Base-by-base conservation (phyloP, 306 rosid genomes). In the Cicer pinnatifidum region DNA sequence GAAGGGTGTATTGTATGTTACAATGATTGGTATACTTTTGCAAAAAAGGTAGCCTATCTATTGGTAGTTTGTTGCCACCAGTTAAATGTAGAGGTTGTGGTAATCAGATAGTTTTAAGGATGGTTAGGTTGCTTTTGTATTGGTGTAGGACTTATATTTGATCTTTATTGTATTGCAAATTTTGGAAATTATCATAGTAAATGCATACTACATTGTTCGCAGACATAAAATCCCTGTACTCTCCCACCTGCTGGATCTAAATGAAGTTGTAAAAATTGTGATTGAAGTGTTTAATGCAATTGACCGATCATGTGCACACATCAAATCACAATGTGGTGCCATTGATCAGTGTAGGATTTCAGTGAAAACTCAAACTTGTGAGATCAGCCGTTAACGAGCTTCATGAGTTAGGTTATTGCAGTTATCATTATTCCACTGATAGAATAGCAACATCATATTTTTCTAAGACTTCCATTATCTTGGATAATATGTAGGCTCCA, bases 401-500 rank as follows among this genome's bases (percentile, higher is more conserved):
- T 8, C n/a, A 39, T 1, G 8, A 39, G 68, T 15, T 62, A 47
- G 48, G 47, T 62, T 62, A 39, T 13, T 62, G 20, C 23, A 12
- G 13, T 28, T 58, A 58, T 19, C 37, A 62, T 62, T 9, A 62
- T 39, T 40, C 68, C 12, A 9, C 68, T 13, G 47, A 62, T 38
- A 9, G 16, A 23, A 62, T 39, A 62, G 47, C 11, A 48, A 56
- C 43, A 60, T 19, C 54, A 13, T 50, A 39, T 72, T 43, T 72
- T 23, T 1, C 12, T 59, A 8, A 20, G 4, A 17, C 13, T 65
- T 45, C 68, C 5, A 4, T 64, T 37, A 44, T 37, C 11, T 19
- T 72, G 53, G 45, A 64, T 78, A 61, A 59, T 56, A 2, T 57
- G 60, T 69, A 51, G 66, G 48, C 71, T 41, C 39, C 40, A 16